Conservation (phyloP, 1,139 yeast genomes). For the Pichia sp. region DNA sequence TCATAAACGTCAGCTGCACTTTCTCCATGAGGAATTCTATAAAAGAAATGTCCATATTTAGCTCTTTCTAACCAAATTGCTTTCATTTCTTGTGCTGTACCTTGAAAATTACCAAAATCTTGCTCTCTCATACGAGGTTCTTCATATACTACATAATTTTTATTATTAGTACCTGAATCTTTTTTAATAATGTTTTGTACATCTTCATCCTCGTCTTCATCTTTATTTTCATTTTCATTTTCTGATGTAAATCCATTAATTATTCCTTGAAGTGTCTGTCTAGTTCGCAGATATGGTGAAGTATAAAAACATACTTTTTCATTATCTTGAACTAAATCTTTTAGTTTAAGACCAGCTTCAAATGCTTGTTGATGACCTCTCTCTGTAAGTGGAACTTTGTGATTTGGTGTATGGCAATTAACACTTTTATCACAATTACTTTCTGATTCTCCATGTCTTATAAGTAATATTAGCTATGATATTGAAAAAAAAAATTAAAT, state of each 20-base stretch:
- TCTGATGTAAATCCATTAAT: slow-evolving; percentile 43
- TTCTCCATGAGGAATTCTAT: slow-evolving; percentile 87
- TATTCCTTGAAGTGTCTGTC: slow-evolving; percentile 72
- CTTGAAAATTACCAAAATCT: slow-evolving; percentile 90
- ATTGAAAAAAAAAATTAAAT: no score
- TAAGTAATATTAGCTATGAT: slow-evolving; percentile 50
- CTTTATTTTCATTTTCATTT: no score
- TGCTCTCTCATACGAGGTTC: slow-evolving; percentile 92
- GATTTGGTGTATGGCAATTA: slow-evolving; percentile 72
- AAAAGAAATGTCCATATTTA: slow-evolving; percentile 86
- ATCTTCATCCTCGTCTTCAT: no score
- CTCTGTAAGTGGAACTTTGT: slow-evolving; percentile 62
- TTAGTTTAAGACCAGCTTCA: slow-evolving; percentile 58
- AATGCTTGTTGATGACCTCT: slow-evolving; percentile 64
- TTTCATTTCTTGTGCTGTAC: slow-evolving; percentile 71
- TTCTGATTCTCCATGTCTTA: slow-evolving; percentile 89
- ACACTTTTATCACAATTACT: slow-evolving; percentile 81
- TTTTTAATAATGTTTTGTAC: slow-evolving; percentile 24
- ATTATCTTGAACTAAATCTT: slow-evolving; percentile 44
- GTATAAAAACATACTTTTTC: slow-evolving; percentile 62
- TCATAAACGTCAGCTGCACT: slow-evolving; percentile 95
- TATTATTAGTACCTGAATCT: neutral
- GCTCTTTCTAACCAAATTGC: slow-evolving; percentile 76
- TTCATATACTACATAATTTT: slow-evolving; percentile 43
- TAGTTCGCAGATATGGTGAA: slow-evolving; percentile 75